Conservation (phyloP, 345 rosid genomes). For the Gossypium anomalum region DNA sequence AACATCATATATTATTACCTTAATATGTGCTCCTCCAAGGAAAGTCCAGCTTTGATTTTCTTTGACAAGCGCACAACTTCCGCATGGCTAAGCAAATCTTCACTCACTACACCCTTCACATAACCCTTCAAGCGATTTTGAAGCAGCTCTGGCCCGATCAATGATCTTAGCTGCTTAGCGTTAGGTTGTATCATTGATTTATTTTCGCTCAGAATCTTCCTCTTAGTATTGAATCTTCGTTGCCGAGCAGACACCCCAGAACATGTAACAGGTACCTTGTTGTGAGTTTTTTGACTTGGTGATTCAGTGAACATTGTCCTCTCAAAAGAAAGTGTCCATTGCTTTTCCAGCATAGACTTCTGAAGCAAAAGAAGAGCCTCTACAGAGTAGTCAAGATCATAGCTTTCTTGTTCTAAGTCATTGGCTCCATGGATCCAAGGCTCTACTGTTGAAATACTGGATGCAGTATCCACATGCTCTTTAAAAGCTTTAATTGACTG, state of each 20-base stretch:
- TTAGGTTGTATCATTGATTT: conserved; percentile 29
- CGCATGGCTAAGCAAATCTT: conserved; percentile 64
- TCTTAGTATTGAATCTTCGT: conserved; percentile 56
- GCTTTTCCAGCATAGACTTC: conserved; percentile 87
- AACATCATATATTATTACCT: conserved; percentile 40
- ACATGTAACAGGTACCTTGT: conserved; percentile 54
- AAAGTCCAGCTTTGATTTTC: conserved; percentile 71
- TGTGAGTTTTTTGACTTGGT: conserved; percentile 24
- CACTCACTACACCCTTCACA: conserved; percentile 69
- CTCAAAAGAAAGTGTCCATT: conserved; percentile 86
- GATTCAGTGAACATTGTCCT: conserved; percentile 33
- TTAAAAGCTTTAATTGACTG: conserved; percentile 60
- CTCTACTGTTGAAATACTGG: conserved; percentile 34
- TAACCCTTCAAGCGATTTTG: conserved; percentile 65
- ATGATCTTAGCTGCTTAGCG: conserved; percentile 39
- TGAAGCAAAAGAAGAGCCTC: conserved; percentile 75
- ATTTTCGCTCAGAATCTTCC: conserved; percentile 33
- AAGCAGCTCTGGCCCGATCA: conserved; percentile 51
- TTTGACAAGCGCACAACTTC: conserved; percentile 80
- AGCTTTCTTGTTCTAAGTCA: conserved; percentile 41
- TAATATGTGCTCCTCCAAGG: conserved; percentile 68
- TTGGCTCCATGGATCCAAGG: conserved; percentile 34
- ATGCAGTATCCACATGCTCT: conserved; percentile 43
- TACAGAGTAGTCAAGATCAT: conserved; percentile 50
- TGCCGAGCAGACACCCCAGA: conserved; percentile 84